Percentiles rank a stretch among this genome's conserved stretches.
These are phyloP conservation scores for Phytophthora hybrid DNA, from an alignment of 352 stramenopile species.

Conservation along the genomic window DNA sequence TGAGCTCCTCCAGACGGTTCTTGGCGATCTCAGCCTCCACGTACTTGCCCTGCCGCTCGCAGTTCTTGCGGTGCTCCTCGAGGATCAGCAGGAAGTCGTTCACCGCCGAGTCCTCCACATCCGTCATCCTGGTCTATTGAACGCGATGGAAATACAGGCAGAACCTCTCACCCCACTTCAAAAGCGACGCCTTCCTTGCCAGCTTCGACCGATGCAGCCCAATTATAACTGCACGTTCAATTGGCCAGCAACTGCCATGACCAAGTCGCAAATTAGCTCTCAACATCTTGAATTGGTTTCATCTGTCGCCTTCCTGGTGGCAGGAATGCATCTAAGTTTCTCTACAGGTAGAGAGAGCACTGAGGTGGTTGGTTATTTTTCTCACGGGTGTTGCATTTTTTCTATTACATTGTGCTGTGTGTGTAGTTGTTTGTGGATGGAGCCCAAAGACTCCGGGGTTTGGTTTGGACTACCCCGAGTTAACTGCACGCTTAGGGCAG, in stretches of 20 bases:
- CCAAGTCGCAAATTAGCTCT: background rate
- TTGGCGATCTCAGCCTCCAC: constrained; percentile 97
- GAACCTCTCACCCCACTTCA: constrained; percentile 8
- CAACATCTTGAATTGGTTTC: background rate
- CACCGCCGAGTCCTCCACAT: constrained; percentile 84
- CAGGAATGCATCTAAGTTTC: background rate
- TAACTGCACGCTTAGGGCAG: constrained; percentile 53
- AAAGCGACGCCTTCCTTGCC: background rate
- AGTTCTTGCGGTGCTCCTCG: constrained; percentile 97
- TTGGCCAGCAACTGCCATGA: constrained; percentile 1
- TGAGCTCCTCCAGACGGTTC: constrained; percentile 96
- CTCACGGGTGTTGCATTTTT: constrained; percentile 27
- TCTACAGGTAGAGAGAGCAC: background rate
- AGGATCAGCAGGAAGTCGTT: constrained; percentile 91
- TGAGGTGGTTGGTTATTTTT: constrained; percentile 3
- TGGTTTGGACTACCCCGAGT: background rate
- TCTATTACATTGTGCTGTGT: constrained; percentile 42
- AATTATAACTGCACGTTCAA: constrained; percentile 21
- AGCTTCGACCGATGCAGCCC: constrained; percentile 1
- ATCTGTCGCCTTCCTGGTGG: background rate
- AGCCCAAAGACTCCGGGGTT: constrained; percentile 1
- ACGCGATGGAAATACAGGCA: constrained; percentile 11
- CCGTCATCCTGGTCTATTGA: constrained; percentile 41
- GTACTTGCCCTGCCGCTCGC: constrained; percentile 97
- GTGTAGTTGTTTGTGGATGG: constrained; percentile 9